Percentiles rank a stretch among this genome's conserved stretches.
These are phyloP conservation scores for Hansfordia pulvinata DNA, from an alignment of 2,329 filamentous ascomycete genomes.

Conservation along the genomic window DNA sequence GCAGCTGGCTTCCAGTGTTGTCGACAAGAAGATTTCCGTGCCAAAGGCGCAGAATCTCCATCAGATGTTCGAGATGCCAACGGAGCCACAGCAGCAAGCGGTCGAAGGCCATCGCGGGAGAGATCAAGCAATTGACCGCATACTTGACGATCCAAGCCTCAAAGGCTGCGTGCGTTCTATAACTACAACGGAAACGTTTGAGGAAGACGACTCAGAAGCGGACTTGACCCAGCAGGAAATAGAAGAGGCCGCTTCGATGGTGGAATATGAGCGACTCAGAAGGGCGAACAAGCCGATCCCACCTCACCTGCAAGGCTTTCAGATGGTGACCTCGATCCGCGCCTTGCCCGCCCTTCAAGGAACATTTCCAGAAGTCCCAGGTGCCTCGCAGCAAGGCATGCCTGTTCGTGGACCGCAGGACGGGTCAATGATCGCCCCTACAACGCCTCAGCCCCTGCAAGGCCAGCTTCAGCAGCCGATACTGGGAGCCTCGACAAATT, in stretches of 20 bases:
- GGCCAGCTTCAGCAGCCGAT: too few species aligned
- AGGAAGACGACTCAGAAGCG: constrained; percentile 47
- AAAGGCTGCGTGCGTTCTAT: constrained; percentile 37
- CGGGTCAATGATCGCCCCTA: too few species aligned
- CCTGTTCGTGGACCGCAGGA: too few species aligned
- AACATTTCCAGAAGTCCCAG: too few species aligned
- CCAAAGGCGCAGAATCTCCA: constrained; percentile 45
- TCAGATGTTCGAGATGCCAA: constrained; percentile 47
- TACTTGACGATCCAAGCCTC: constrained; percentile 23
- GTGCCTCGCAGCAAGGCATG: too few species aligned
- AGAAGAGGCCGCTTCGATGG: constrained; percentile 32
- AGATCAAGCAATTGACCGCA: constrained; percentile 44
- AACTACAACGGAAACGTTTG: constrained; percentile 58
- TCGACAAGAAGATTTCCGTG: constrained; percentile 71
- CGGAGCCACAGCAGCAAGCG: constrained; percentile 33
- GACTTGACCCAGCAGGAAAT: constrained; percentile 46
- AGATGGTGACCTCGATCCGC: too few species aligned
- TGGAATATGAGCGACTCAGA: too few species aligned
- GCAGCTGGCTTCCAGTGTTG: constrained; percentile 64
- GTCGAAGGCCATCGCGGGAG: constrained; percentile 41
- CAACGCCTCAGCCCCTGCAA: too few species aligned
- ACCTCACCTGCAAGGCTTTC: too few species aligned
- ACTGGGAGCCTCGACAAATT: too few species aligned
- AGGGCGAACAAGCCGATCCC: too few species aligned
- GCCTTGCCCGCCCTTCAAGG: too few species aligned